phyloP scores from a whole-genome alignment of 805 yeast genomes.

The Brettanomyces custersianus region DNA sequence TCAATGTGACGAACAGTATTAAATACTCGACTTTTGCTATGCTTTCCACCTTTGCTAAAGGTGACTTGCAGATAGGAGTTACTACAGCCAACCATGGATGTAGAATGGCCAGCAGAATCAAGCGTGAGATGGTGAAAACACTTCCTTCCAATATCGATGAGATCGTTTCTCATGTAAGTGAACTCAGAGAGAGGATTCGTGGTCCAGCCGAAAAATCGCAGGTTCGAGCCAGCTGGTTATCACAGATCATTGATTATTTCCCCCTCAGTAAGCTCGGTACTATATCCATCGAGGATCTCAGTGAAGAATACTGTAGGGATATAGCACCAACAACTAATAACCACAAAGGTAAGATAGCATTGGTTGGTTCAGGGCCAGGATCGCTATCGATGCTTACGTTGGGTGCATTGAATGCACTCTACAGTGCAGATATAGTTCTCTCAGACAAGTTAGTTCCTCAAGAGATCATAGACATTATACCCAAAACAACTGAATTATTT shows the following conservation, averaged over 20 bases:
- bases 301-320: slow-evolving; percentile 16
- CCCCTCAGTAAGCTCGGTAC: slow-evolving; percentile 61
- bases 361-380: slow-evolving; percentile 97
- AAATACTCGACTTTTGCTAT: slow-evolving; percentile 68
- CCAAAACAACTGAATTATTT: slow-evolving; percentile 61
- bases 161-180: slow-evolving; percentile 62
- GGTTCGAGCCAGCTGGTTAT: slow-evolving; percentile 70
- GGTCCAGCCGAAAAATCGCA: slow-evolving; percentile 46
- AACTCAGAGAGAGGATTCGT: slow-evolving; percentile 35
- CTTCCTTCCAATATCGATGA: slow-evolving; percentile 66
- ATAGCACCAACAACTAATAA: slow-evolving; percentile 2
- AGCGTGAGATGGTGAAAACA: slow-evolving; percentile 56
- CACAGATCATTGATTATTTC: slow-evolving; percentile 85
- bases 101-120: slow-evolving; percentile 70
- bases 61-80: slow-evolving; percentile 68
- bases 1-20: slow-evolving; percentile 70
- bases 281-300: slow-evolving; percentile 50
- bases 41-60: slow-evolving; percentile 61
- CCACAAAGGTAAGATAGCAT: slow-evolving; percentile 51
- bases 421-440: slow-evolving; percentile 71
- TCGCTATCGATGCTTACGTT: slow-evolving; percentile 70
- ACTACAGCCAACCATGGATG: slow-evolving; percentile 89
- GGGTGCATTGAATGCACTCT: slow-evolving; percentile 76
- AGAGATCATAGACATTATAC: slow-evolving; percentile 76
- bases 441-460: slow-evolving; percentile 93